phyloP scores from a whole-genome alignment of 75 land plant species.

The Chamaecyparis obtusa region DNA sequence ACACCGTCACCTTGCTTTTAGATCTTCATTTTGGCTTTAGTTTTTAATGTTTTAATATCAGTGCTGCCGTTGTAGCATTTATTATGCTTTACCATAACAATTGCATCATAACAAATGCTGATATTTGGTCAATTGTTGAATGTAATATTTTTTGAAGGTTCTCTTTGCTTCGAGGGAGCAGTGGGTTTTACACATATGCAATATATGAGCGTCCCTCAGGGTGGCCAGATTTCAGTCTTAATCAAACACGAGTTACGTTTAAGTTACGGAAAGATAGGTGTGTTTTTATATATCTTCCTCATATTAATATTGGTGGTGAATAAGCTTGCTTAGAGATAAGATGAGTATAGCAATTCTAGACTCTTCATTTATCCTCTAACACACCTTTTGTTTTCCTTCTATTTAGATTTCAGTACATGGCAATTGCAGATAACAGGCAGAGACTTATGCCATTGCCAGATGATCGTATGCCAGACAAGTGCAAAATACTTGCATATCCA shows the following conservation, averaged over 20 bases:
- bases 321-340: not conserved
- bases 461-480: constrained; percentile 54
- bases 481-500: constrained; percentile 67
- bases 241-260: constrained; percentile 67
- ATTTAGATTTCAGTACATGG: constrained; percentile 84
- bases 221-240: constrained; percentile 67
- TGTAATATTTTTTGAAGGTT: constrained; percentile 35
- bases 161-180: constrained; percentile 53
- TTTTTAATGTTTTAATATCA: too few species aligned
- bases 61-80: not conserved
- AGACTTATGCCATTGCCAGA: constrained; percentile 79
- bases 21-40: not conserved
- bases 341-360: not conserved
- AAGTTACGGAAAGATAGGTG: constrained; percentile 80
- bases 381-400: constrained; percentile 8
- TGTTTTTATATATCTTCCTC: not conserved
- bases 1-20: not conserved
- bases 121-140: not conserved
- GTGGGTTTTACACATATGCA: constrained; percentile 74
- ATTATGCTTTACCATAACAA: not conserved
- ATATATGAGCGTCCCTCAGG: constrained; percentile 60
- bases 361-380: constrained; percentile 3
- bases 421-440: constrained; percentile 62
- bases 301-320: not conserved
- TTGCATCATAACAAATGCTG: not conserved